A percentile compares a stretch with the other conserved stretches of the same genome.
Conservation (phyloP, 176 grass and related monocot genomes). For the Carex scoparia region DNA sequence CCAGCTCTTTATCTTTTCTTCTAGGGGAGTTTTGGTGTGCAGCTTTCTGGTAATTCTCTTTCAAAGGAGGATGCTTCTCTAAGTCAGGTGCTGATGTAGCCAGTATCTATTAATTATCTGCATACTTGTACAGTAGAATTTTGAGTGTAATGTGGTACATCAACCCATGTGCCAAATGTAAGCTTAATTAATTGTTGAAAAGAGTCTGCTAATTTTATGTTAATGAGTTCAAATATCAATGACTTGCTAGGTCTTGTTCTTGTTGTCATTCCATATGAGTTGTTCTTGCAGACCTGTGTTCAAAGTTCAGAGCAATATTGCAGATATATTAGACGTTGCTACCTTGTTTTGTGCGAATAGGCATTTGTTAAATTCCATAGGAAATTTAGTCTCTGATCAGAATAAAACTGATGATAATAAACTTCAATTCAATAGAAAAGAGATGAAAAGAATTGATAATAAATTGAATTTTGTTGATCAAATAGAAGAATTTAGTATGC, state of each 20-base stretch:
- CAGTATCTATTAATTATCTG: conserved; percentile 23
- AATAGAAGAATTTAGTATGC: too few species aligned
- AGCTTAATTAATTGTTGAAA: conserved; percentile 20
- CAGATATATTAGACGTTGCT: conserved; percentile 3
- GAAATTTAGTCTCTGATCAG: not conserved
- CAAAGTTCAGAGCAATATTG: not conserved
- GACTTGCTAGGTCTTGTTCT: not conserved
- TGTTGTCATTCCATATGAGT: not conserved
- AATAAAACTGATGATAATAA: too few species aligned
- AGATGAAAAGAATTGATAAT: too few species aligned
- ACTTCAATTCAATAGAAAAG: too few species aligned
- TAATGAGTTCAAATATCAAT: not conserved
- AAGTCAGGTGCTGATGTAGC: conserved; percentile 13
- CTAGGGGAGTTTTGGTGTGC: conserved; percentile 38
- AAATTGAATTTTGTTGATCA: too few species aligned
- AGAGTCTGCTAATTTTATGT: conserved; percentile 8
- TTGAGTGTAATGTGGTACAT: conserved; percentile 7
- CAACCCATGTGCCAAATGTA: conserved; percentile 16
- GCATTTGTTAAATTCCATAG: not conserved
- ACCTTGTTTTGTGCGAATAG: not conserved
- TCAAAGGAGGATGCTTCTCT: not conserved
- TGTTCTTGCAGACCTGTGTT: not conserved
- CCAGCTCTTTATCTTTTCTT: conserved; percentile 21
- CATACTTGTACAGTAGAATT: conserved; percentile 37
- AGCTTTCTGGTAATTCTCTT: conserved; percentile 13